These are phyloP conservation scores for Cordia subcordata DNA, from an alignment of 257 asterid species.

Conservation along the genomic window DNA sequence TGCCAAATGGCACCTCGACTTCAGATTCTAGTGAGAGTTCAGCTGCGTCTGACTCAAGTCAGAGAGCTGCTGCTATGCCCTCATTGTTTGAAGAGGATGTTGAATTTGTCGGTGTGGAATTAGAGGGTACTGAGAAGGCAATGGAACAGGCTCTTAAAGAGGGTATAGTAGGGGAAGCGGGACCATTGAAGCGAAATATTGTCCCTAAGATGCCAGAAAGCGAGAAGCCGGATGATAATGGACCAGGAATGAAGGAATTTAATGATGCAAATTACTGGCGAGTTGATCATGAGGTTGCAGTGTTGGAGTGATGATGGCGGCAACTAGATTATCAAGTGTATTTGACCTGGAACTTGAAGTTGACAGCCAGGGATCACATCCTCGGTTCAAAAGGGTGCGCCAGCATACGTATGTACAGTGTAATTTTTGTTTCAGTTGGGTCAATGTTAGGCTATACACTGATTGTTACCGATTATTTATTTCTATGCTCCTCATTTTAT, in stretches of 20 bases:
- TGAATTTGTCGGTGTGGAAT: conserved; percentile 90
- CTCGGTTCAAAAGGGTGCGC: background rate
- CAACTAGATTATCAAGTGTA: background rate
- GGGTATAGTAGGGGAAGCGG: conserved; percentile 95
- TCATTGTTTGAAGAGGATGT: conserved; percentile 93
- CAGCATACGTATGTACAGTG: background rate
- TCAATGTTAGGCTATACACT: background rate
- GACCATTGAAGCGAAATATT: conserved; percentile 52
- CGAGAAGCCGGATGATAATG: conserved; percentile 50
- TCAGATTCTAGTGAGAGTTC: conserved; percentile 32
- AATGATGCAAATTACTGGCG: conserved; percentile 16
- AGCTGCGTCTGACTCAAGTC: conserved; percentile 33
- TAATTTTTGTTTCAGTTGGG: conserved; percentile 1
- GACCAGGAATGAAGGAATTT: conserved; percentile 37
- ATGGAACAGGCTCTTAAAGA: conserved; percentile 93
- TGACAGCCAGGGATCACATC: background rate
- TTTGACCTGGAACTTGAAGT: conserved; percentile 2
- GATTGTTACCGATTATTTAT: background rate
- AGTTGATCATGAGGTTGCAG: conserved; percentile 15
- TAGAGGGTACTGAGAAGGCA: conserved; percentile 71
- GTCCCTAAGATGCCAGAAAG: conserved; percentile 47
- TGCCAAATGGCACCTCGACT: conserved; percentile 41
- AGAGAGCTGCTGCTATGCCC: conserved; percentile 46
- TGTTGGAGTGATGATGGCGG: conserved; percentile 8
- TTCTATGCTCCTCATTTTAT: too few relatives aligned